A percentile compares a stretch with the other conserved stretches of the same genome.
These are phyloP conservation scores for Aspergillus heteromorphus DNA, from an alignment of 495 filamentous ascomycete genomes.

Conservation along the genomic window DNA sequence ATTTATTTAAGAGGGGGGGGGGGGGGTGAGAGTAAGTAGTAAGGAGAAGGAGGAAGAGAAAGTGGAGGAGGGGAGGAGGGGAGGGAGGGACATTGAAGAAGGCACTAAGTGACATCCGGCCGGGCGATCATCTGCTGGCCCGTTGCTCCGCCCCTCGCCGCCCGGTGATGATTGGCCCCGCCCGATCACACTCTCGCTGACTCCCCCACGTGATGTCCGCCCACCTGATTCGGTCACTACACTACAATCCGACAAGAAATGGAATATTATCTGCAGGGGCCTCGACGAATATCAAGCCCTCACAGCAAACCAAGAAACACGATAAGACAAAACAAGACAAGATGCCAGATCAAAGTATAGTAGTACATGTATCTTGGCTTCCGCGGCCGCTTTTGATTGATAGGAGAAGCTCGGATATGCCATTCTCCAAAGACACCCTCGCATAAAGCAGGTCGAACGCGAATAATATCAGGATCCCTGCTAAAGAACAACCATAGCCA, in stretches of 20 bases:
- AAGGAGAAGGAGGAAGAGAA: background rate
- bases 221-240: conserved; percentile 2
- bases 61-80: background rate
- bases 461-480: too few relatives aligned
- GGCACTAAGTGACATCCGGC: background rate
- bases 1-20: background rate
- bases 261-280: background rate
- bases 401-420: too few relatives aligned
- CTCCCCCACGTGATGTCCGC: background rate
- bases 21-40: background rate
- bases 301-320: background rate
- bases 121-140: conserved; percentile 7
- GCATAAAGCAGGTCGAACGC: too few relatives aligned
- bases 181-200: background rate
- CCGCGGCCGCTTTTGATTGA: too few relatives aligned
- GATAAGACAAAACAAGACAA: background rate
- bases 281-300: background rate
- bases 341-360: too few relatives aligned
- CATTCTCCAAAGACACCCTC: too few relatives aligned
- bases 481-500: too few relatives aligned
- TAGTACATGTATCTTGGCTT: too few relatives aligned
- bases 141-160: background rate
- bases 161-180: conserved; percentile 11
- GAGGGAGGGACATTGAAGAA: conserved; percentile 1
- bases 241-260: background rate